Conservation (phyloP, 2,329 filamentous ascomycete genomes). For the Aspergillus terreus region DNA sequence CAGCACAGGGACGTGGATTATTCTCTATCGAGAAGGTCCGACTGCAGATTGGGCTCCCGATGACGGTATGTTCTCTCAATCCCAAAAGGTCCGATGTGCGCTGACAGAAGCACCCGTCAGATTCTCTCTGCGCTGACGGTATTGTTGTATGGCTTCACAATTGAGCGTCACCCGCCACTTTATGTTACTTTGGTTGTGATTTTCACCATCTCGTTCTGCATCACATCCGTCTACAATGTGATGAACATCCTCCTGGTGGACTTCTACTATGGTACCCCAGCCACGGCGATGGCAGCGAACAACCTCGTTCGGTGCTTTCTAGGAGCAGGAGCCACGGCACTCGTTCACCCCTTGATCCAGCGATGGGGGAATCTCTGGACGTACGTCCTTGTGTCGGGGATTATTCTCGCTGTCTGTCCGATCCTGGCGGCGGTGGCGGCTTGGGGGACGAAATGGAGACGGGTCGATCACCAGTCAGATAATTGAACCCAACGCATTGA, state of each 20-base stretch:
- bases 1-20: conserved; percentile 23
- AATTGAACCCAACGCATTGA: neutral
- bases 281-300: conserved; percentile 43
- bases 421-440: neutral
- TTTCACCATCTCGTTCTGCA: conserved; percentile 34
- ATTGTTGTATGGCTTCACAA: conserved; percentile 41
- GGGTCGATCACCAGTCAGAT: neutral
- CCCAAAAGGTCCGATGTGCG: too few species aligned
- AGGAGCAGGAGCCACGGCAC: conserved; percentile 41
- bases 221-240: conserved; percentile 42
- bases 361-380: neutral
- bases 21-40: conserved; percentile 45
- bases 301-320: conserved; percentile 44
- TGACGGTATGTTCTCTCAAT: neutral
- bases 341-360: conserved; percentile 31
- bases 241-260: conserved; percentile 48
- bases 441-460: neutral
- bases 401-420: neutral
- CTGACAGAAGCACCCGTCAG: neutral
- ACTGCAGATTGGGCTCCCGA: conserved; percentile 38
- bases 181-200: conserved; percentile 37
- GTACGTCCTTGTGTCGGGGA: neutral
- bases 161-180: conserved; percentile 31
- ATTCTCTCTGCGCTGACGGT: conserved; percentile 17
- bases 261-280: conserved; percentile 39